phyloP scores from a whole-genome alignment of 179 eudicot species.

The Camellia oleifera region DNA sequence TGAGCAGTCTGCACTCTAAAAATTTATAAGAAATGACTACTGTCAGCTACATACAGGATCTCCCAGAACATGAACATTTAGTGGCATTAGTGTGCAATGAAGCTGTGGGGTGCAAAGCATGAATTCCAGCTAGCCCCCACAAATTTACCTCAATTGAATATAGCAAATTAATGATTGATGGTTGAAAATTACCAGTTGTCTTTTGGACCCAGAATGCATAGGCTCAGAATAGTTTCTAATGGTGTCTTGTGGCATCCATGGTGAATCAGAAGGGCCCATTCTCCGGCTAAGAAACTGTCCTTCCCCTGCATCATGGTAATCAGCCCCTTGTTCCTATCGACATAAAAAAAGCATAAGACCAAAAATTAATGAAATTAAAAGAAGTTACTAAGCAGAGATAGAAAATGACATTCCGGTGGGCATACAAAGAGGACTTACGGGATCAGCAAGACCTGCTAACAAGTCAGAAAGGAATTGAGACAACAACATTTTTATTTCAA shows the following conservation, averaged over 20 bases:
- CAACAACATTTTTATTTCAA: background rate
- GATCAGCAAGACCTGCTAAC: background rate
- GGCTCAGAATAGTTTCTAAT: constrained; percentile 44
- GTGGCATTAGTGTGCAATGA: background rate
- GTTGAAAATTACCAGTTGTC: constrained; percentile 38
- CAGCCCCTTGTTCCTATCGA: constrained; percentile 64
- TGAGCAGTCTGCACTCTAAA: background rate
- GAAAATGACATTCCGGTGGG: background rate
- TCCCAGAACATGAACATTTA: background rate
- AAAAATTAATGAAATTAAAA: background rate
- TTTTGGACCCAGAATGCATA: constrained; percentile 45
- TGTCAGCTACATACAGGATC: background rate
- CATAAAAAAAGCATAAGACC: constrained; percentile 9
- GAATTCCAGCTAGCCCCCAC: background rate
- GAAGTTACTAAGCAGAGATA: background rate
- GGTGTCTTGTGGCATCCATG: constrained; percentile 52
- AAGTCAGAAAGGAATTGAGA: background rate
- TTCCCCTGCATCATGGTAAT: constrained; percentile 54
- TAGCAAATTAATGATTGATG: constrained; percentile 6
- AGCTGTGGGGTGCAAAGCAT: background rate
- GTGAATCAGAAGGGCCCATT: constrained; percentile 47
- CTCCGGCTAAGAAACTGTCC: constrained; percentile 42
- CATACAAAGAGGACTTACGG: background rate
- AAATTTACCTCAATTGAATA: constrained; percentile 7
- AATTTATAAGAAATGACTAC: background rate